A percentile compares a stretch with the other conserved stretches of the same genome.
phyloP scores from a whole-genome alignment of 2,329 filamentous ascomycete genomes.

The Sarocladium kiliense region DNA sequence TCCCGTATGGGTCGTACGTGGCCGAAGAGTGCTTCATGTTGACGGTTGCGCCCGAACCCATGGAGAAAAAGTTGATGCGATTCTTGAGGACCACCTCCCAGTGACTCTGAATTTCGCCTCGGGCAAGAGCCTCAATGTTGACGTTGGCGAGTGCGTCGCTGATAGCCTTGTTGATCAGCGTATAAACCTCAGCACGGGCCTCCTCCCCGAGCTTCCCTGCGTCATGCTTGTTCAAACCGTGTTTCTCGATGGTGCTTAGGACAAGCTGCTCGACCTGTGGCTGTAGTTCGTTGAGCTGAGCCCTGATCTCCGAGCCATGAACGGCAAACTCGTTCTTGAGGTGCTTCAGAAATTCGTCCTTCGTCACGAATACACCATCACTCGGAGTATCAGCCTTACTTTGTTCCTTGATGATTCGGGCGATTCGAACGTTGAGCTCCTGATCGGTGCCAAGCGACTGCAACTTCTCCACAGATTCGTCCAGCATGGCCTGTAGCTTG shows the following conservation, averaged over 20 bases:
- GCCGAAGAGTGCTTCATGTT: constrained; percentile 57
- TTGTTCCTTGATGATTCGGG: constrained; percentile 31
- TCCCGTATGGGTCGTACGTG: constrained; percentile 35
- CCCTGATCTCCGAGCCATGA: constrained; percentile 33
- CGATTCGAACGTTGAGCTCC: constrained; percentile 29
- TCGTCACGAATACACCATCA: constrained; percentile 35
- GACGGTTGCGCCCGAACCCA: constrained; percentile 60
- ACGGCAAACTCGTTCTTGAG: constrained; percentile 33
- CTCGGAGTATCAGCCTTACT: constrained; percentile 18
- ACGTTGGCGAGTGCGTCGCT: constrained; percentile 37
- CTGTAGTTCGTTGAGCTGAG: constrained; percentile 32
- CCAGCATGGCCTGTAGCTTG: constrained; percentile 26
- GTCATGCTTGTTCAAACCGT: constrained; percentile 21
- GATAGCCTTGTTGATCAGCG: constrained; percentile 36
- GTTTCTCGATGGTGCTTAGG: constrained; percentile 18
- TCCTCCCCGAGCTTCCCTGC: background rate
- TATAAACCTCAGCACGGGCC: constrained; percentile 33
- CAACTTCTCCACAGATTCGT: constrained; percentile 28
- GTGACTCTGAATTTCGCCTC: constrained; percentile 39
- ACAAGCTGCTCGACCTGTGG: constrained; percentile 28
- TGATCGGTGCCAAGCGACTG: constrained; percentile 25
- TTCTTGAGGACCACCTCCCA: constrained; percentile 40
- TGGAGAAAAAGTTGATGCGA: constrained; percentile 69
- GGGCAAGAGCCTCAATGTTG: constrained; percentile 41
- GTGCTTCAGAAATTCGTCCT: constrained; percentile 42